Conservation (phyloP, 805 yeast species). For the Candida sithepensis region DNA sequence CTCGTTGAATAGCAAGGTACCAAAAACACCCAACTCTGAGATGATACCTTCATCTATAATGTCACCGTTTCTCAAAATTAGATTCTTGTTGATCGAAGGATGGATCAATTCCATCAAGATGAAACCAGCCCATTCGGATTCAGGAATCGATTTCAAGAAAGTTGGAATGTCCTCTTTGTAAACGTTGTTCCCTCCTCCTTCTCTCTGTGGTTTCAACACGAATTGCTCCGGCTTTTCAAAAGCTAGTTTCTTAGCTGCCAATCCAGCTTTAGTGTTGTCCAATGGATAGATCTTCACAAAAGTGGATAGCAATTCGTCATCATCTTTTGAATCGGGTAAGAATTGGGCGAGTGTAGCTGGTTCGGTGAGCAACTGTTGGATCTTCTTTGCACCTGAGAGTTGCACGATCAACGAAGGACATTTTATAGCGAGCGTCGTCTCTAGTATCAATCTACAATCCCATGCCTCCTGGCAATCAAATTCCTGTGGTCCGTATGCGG, state of each 20-base stretch:
- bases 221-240: conserved; percentile 61
- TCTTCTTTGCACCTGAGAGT: conserved; percentile 87
- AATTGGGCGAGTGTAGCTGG: conserved; percentile 45
- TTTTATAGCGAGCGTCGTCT: conserved; percentile 75
- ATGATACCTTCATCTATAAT: conserved; percentile 69
- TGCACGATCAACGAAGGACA: conserved; percentile 91
- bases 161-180: conserved; percentile 82
- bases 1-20: conserved; percentile 74
- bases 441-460: conserved; percentile 72
- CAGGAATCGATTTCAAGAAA: conserved; percentile 57
- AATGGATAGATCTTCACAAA: conserved; percentile 88
- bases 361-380: conserved; percentile 83
- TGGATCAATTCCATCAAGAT: conserved; percentile 90
- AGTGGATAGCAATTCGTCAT: conserved; percentile 44
- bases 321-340: conserved; percentile 25
- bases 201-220: conserved; percentile 96
- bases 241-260: conserved; percentile 61
- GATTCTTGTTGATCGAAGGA: conserved; percentile 67
- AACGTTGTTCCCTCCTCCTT: conserved; percentile 97
- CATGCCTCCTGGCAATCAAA: conserved; percentile 66
- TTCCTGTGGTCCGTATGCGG: conserved; percentile 86
- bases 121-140: conserved; percentile 82
- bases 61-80: conserved; percentile 64
- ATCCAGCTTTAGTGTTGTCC: conserved; percentile 65
- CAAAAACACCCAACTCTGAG: conserved; percentile 90